These are phyloP conservation scores for Begonia loranthoides DNA, from an alignment of 306 rosid genomes.

Conservation along the genomic window DNA sequence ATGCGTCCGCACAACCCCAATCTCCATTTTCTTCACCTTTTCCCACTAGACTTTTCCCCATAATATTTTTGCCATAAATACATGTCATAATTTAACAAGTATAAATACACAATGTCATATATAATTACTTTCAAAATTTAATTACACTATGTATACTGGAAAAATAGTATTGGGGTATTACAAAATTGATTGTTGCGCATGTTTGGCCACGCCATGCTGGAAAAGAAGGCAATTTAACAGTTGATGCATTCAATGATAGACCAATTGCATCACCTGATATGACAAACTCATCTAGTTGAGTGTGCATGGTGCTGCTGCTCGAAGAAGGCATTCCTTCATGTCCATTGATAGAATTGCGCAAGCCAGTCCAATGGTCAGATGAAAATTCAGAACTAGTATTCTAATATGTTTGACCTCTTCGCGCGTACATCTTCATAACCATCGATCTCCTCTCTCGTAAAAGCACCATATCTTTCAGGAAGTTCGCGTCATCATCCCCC, in stretches of 20 bases:
- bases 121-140: too few relatives aligned
- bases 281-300: constrained; percentile 60
- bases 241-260: constrained; percentile 51
- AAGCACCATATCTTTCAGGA: constrained; percentile 38
- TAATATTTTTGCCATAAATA: too few relatives aligned
- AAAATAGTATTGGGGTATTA: too few relatives aligned
- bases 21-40: too few relatives aligned
- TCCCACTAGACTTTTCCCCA: too few relatives aligned
- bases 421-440: constrained; percentile 33
- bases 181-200: constrained; percentile 85
- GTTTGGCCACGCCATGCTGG: constrained; percentile 97
- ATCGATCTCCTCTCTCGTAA: constrained; percentile 45
- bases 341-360: constrained; percentile 18
- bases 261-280: constrained; percentile 41
- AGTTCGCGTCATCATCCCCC: constrained; percentile 40
- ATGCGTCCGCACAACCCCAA: too few relatives aligned
- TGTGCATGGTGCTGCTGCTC: constrained; percentile 41
- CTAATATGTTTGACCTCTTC: constrained; percentile 25
- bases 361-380: constrained; percentile 24
- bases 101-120: too few relatives aligned
- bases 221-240: constrained; percentile 53
- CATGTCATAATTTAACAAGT: too few relatives aligned
- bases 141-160: too few relatives aligned
- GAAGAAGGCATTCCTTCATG: constrained; percentile 40
- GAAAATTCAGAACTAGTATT: constrained; percentile 24